Conservation (phyloP, 169 alveolate species). For the Cryptosporidium muris region DNA sequence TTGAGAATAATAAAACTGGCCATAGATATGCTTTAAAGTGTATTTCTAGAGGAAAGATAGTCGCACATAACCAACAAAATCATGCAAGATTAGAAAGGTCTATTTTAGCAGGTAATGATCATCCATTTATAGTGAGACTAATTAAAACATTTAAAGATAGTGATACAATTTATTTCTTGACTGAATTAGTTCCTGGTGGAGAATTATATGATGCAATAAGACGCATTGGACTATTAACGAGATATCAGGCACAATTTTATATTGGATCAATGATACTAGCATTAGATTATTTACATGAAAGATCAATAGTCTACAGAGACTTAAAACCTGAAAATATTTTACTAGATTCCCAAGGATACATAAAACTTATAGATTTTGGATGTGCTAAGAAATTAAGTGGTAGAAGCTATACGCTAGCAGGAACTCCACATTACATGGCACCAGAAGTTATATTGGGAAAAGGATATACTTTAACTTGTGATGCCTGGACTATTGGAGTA, state of each 20-base stretch:
- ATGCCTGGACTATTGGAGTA: slow-evolving; percentile 98
- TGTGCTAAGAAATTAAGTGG: slow-evolving; percentile 92
- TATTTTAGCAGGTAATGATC: slow-evolving; percentile 93
- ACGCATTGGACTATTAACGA: slow-evolving; percentile 86
- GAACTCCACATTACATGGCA: slow-evolving; percentile 97
- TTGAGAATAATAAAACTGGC: slow-evolving; percentile 80
- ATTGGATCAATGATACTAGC: slow-evolving; percentile 88
- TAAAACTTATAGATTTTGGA: slow-evolving; percentile 95
- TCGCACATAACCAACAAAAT: slow-evolving; percentile 84
- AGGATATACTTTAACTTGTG: slow-evolving; percentile 96
- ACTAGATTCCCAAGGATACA: slow-evolving; percentile 94
- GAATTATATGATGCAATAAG: slow-evolving; percentile 93
- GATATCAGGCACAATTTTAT: slow-evolving; percentile 91
- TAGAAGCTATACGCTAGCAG: slow-evolving; percentile 92
- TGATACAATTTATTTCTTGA: slow-evolving; percentile 87
- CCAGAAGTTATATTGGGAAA: slow-evolving; percentile 93
- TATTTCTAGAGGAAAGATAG: slow-evolving; percentile 82
- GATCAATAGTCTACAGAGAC: slow-evolving; percentile 93
- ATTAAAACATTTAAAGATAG: slow-evolving; percentile 91
- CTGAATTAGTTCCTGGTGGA: slow-evolving; percentile 93
- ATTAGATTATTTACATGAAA: slow-evolving; percentile 91
- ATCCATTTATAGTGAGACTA: slow-evolving; percentile 90
- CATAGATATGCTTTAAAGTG: slow-evolving; percentile 90
- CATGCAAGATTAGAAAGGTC: slow-evolving; percentile 89
- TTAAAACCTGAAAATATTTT: slow-evolving; percentile 97